Base-by-base conservation (phyloP, 1,284 basidiomycete genomes). In the Cutaneotrichosporon cavernicola region DNA sequence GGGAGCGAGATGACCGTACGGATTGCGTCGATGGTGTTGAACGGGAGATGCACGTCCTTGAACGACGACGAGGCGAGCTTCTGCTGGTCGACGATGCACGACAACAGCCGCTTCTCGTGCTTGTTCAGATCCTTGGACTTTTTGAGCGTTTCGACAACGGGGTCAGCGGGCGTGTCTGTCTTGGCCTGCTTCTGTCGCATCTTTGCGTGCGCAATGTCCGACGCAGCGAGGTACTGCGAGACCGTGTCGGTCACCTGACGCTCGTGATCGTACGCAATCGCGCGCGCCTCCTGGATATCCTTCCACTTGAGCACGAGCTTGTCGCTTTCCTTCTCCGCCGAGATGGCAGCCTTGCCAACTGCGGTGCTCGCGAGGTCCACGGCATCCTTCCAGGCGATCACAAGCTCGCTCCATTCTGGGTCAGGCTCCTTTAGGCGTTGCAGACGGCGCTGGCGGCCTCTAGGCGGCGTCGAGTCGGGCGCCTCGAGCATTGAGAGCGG, bases 1-100 rank as follows among this genome's bases (percentile, higher is more conserved):
- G 95, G 95, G 31, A 98, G 81, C 2, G 92, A 95, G 21, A 97
- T 92, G 72, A 97, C 89, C 0, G 91, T 92, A 68, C 92, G 86
- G 47, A 95, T 88, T 14, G 90, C 89, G 76, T 96, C 92, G 60
- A 94, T 89, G 0, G 91, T 94, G 73, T 89, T 87, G 21, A 86
- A 78, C 14, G 92, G 91, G 38, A 96, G 85, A 76, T 94, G 91
- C n/a, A 95, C 92, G 70, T 93, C 89, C 58, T 83, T 83, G 78
- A 95, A 95, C 0, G 89, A 87, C 8, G 91, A 92, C n/a, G 88
- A 69, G 49, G 75, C 62, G 21, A 72, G 76, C 84, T 79, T 78
- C 87, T 89, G 83, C 53, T 90, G 79, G 79, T 95, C 88, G 18
- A 96, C 90, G 64, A 96, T 93, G 71, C 90, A 93, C 16, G 87